Base-by-base conservation (phyloP, 192 early-diverging fungal species). In the Mortierella antarctica region DNA sequence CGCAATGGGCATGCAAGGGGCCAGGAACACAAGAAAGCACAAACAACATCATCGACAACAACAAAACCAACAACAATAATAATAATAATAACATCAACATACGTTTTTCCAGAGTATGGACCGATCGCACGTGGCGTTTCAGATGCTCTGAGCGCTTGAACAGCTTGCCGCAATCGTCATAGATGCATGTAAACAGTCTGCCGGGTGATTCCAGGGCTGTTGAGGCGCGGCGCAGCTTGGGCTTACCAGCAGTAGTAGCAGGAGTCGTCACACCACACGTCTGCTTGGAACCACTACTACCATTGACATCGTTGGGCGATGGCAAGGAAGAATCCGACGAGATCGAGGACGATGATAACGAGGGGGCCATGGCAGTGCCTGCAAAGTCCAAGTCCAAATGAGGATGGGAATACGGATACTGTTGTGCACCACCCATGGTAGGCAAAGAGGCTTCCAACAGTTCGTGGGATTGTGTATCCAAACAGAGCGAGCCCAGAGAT, bases 111-210 rank as follows among this genome's bases (percentile, higher is more conserved):
- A 83, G 74, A 0, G 89, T 90, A 42, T 90, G 89, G 13, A 90
- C 87, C 4, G 87, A 88, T 59, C 87, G 81, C 49, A 88, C 82
- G 48, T 90, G 89, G 46, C 89, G 68, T 52, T 90, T 90, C 5
- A 90, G 49, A 54, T 90, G 89, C 48, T 90, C 89, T n/a, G 87
- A 88, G 17, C 89, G 50, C 61, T 90, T 90, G 51, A 90, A 90
- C 7, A 87, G 74, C 46, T 86, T 86, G 13, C 83, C 84, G 53
- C 89, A 90, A 12, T 83, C 87, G 10, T 74, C 74, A 52, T 75
- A 63, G 21, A 63, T 81, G 65, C 88, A 90, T 13, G 53, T 55
- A 14, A 62, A 80, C 1, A 80, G 31, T 11, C 52, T 71, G 7
- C 56, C 21, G 0, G 64, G 15, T 5, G 70, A 62, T 20, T 80